Base-by-base conservation (phyloP, 2,329 filamentous ascomycete genomes). In the Hymenoscyphus scutula region DNA sequence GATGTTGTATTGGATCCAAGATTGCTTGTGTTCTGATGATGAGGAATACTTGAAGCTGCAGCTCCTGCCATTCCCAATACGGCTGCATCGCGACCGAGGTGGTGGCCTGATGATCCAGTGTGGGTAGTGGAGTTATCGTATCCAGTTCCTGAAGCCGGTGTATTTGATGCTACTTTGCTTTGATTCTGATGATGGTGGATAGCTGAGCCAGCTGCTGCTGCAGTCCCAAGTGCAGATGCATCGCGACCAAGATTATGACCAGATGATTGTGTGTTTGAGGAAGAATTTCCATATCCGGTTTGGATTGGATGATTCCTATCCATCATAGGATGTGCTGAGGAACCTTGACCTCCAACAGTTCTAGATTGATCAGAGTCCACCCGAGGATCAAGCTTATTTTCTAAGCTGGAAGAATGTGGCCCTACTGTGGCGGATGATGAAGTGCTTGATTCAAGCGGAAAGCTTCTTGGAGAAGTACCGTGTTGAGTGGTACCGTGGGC, bases 351-450 rank as follows among this genome's bases (percentile, higher is more conserved):
- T 45, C 84, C 83, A 5, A 81, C 17, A 0, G 83, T 84, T 74
- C 78, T 78, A 73, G 77, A 80, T 53, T 79, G 74, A 69, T 85
- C 80, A 51, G 78, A 81, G 70, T 84, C 81, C 53, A 84, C 74
- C n/a, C 81, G 76, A 25, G 82, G 82, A 67, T 85, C 82, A 6
- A 73, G 68, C 37, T 80, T 79, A 72, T 84, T 85, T 19, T 75
- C 74, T 3, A 68, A 2, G 60, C 67, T 69, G 10, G 63, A 67
- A 56, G 73, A 64, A 59, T 78, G 77, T 15, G 76, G 76, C 3
- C 76, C 76, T 19, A 72, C 72, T 23, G 75, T 77, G 41, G 71
- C 74, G 23, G 71, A 73, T 15, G 55, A 51, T 30, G 8, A 11
- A 11, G 53, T 34, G 10, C 13, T 53, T 29, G 29, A 34, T 17